Base-by-base conservation (phyloP, 352 stramenopile genomes). In the Phytophthora multivora region DNA sequence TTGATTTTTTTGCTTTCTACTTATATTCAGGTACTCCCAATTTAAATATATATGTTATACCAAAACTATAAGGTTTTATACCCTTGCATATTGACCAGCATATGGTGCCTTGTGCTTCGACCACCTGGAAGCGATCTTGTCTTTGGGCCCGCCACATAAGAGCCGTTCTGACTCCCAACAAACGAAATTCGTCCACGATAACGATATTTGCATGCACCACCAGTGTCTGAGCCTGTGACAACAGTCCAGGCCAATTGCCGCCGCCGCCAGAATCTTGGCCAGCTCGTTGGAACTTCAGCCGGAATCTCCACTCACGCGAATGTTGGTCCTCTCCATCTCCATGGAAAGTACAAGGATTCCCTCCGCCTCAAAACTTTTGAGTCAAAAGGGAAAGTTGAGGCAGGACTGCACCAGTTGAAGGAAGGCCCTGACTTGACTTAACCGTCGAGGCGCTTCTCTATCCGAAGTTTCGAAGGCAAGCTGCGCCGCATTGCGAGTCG, bases 291-390 rank as follows among this genome's bases (percentile, higher is more conserved):
- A 33, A 33, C 28, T 13, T 33, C 21, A 45, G 45, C 38, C 56
- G 57, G 31, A 53, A 23, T 66, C 40, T 59, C 57, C 49, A 64
- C 47, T 57, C 36, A 51, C 46, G 56, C 18, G 21, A 6, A 23
- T 49, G 45, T 57, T 57, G 23, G 46, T 64, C 49, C 31, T 30
- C 23, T 61, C 8, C 42, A 35, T 62, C 33, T 13, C 40, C 23
- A 39, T 61, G 51, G 59, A 66, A 36, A 28, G 49, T 59, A 25
- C 58, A 66, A 33, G 39, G 59, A 62, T 61, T 43, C 41, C 35
- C 59, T 61, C 58, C 59, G 41, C 58, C 41, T 33, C 50, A 36
- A 58, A n/a, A n/a, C n/a, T n/a, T n/a, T n/a, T n/a, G n/a, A n/a
- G n/a, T n/a, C n/a, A n/a, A n/a, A n/a, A 16, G 28, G 46, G 47